phyloP scores from a whole-genome alignment of 768 basidiomycete genomes.

The Kwoniella sp. region DNA sequence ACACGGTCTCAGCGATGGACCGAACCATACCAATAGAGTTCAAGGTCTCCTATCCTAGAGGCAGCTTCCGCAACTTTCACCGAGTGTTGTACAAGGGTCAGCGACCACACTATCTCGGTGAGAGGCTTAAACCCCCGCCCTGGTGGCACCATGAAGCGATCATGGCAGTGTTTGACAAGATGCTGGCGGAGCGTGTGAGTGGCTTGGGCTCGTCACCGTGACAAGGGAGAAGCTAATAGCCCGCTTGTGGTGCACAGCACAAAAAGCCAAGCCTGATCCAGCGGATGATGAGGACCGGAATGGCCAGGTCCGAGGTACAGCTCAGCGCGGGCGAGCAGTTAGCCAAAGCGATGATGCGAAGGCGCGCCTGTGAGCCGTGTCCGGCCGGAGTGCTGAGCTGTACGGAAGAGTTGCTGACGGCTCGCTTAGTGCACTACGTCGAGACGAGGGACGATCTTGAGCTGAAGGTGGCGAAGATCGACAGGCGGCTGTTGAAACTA shows the following conservation, averaged over 20 bases:
- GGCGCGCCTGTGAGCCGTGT: conserved; percentile 59
- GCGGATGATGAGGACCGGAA: conserved; percentile 72
- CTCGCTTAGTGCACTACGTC: conserved; percentile 83
- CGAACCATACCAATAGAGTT: conserved; percentile 62
- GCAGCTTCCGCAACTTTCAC: conserved; percentile 83
- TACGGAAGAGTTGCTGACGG: too few species aligned
- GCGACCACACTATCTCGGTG: conserved; percentile 74
- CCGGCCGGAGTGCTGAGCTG: not conserved
- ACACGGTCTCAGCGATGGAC: conserved; percentile 24
- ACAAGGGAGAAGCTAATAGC: too few species aligned
- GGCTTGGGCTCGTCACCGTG: not conserved
- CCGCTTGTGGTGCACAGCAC: conserved; percentile 54
- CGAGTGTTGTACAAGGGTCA: conserved; percentile 78
- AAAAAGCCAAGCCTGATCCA: conserved; percentile 86
- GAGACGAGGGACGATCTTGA: conserved; percentile 90
- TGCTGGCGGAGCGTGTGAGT: conserved; percentile 74
- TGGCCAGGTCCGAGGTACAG: conserved; percentile 65
- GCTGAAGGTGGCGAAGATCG: conserved; percentile 57
- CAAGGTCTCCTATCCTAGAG: conserved; percentile 90
- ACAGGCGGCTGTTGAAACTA: conserved; percentile 31
- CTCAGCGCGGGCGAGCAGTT: conserved; percentile 75
- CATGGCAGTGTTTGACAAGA: conserved; percentile 81
- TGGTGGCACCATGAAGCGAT: conserved; percentile 94
- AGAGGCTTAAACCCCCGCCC: conserved; percentile 80
- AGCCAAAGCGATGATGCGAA: conserved; percentile 82